These are phyloP conservation scores for Leccinum pachyderme DNA, from an alignment of 1,284 basidiomycete genomes.

Conservation along the genomic window DNA sequence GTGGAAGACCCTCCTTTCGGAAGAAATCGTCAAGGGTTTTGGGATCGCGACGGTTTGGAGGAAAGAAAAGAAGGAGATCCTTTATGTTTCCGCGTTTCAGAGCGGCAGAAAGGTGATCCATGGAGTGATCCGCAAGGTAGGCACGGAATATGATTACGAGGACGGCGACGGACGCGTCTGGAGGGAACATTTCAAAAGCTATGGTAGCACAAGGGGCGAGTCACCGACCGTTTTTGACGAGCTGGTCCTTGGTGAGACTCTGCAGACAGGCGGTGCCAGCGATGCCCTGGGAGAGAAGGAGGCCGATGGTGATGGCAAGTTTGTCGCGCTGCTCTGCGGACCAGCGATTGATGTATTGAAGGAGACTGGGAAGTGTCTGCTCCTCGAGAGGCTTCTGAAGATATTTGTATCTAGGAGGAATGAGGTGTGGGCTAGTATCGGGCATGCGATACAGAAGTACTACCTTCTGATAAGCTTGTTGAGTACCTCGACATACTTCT, in stretches of 20 bases:
- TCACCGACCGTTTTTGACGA: conserved; percentile 84
- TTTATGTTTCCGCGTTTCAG: conserved; percentile 85
- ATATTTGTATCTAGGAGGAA: conserved; percentile 83
- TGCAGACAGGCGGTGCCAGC: conserved; percentile 75
- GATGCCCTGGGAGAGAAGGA: conserved; percentile 81
- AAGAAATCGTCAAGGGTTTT: conserved; percentile 83
- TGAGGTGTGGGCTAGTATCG: conserved; percentile 11
- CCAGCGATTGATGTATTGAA: conserved; percentile 92
- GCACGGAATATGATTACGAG: conserved; percentile 79
- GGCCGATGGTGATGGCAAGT: conserved; percentile 77
- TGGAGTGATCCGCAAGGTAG: conserved; percentile 76
- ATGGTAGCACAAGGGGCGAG: background rate
- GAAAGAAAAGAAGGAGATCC: conserved; percentile 87
- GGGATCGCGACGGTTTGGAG: conserved; percentile 72
- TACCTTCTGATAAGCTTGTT: conserved; percentile 94
- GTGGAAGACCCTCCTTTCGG: conserved; percentile 71
- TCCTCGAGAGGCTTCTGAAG: conserved; percentile 95
- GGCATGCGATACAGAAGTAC: conserved; percentile 38
- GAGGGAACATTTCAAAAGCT: background rate
- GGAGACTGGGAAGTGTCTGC: conserved; percentile 75
- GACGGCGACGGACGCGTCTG: conserved; percentile 76
- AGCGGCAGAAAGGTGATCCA: conserved; percentile 79
- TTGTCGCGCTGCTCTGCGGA: conserved; percentile 73
- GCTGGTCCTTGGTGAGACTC: conserved; percentile 88
- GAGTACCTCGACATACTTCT: conserved; percentile 89